Evolutionary conservation across 2,329 filamentous ascomycete species (phyloP).

Genomic region (Colletotrichum magnum): DNA sequence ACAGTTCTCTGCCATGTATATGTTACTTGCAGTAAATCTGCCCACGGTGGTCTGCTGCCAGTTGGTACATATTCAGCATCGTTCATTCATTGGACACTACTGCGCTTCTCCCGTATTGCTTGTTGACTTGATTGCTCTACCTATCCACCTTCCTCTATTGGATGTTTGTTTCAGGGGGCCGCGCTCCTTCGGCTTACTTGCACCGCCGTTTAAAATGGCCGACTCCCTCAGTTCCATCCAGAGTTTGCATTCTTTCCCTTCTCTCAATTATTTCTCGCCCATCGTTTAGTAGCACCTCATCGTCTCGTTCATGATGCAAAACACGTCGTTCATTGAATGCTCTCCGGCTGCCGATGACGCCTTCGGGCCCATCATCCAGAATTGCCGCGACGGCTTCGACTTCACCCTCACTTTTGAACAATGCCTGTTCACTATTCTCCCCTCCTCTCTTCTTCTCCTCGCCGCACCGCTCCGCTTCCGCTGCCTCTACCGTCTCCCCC

Average conservation of each 20-base stretch:
- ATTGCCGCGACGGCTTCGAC: slow-evolving; percentile 44
- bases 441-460: slow-evolving; percentile 49
- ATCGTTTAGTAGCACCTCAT: background rate
- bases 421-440: slow-evolving; percentile 46
- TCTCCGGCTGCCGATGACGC: slow-evolving; percentile 30
- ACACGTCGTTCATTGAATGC: slow-evolving; percentile 22
- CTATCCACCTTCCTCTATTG: slow-evolving; percentile 34
- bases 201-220: slow-evolving; percentile 9
- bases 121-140: slow-evolving; percentile 16
- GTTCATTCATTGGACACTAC: no score
- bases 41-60: no score
- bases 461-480: slow-evolving; percentile 50
- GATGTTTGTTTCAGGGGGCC: slow-evolving; percentile 27
- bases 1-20: no score
- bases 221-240: background rate
- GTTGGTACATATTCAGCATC: no score
- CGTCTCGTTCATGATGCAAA: slow-evolving; percentile 10
- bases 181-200: background rate
- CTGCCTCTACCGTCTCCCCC: slow-evolving; percentile 45
- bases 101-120: background rate
- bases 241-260: accelerated
- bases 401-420: slow-evolving; percentile 52
- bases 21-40: no score
- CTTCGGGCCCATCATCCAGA: slow-evolving; percentile 46
- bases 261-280: no score